These are phyloP conservation scores for Castanea sativa DNA, from an alignment of 306 rosid genomes.

Conservation along the genomic window DNA sequence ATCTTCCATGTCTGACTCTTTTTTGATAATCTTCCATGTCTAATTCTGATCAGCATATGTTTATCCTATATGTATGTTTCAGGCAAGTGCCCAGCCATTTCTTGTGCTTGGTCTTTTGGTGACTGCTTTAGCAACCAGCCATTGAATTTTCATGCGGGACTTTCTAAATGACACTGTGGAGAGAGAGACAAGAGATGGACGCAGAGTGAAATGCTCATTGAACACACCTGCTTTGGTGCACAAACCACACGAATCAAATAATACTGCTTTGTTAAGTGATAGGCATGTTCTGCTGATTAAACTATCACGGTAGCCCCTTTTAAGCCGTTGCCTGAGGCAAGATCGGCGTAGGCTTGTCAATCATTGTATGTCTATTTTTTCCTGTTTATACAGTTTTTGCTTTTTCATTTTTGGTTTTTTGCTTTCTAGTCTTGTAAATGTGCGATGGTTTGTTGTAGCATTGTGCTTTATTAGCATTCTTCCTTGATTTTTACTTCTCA, in stretches of 20 bases:
- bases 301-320: not conserved
- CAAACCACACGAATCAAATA: not conserved
- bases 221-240: not conserved
- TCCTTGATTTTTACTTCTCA: not conserved
- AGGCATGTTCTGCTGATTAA: not conserved
- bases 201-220: not conserved
- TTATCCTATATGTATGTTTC: constrained; percentile 7
- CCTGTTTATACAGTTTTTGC: not conserved
- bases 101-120: constrained; percentile 58
- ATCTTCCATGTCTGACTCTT: not conserved
- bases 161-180: not conserved
- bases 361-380: too few species aligned
- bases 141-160: constrained; percentile 10
- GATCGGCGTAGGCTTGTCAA: not conserved
- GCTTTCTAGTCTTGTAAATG: not conserved
- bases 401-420: not conserved
- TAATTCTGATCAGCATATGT: not conserved
- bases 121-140: constrained; percentile 62
- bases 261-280: not conserved
- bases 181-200: not conserved
- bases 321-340: not conserved
- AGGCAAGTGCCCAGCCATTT: constrained; percentile 72
- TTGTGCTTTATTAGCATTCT: not conserved
- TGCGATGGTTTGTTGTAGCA: not conserved
- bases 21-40: not conserved